These are phyloP conservation scores for Syncephalis fuscata DNA, from an alignment of 371 early-diverging fungal species.

Conservation along the genomic window DNA sequence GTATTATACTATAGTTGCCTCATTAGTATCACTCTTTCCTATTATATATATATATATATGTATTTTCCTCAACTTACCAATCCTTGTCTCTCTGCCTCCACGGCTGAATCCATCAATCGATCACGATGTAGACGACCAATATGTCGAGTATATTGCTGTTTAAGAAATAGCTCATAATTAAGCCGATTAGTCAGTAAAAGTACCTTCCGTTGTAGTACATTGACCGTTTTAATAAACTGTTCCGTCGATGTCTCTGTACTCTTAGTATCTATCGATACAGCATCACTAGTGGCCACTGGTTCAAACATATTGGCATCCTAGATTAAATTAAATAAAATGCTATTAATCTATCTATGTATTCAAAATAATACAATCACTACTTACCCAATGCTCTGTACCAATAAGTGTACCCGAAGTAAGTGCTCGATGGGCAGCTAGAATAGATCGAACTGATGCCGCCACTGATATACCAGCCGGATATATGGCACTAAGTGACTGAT, in stretches of 20 bases:
- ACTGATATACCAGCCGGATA: background rate
- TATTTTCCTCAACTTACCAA: constrained; percentile 19
- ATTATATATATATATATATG: background rate
- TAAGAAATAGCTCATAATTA: constrained; percentile 44
- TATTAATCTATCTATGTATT: background rate
- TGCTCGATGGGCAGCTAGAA: constrained; percentile 23
- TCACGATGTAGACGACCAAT: constrained; percentile 42
- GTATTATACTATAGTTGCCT: constrained; percentile 25
- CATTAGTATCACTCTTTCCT: background rate
- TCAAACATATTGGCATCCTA: background rate
- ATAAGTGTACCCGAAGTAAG: constrained; percentile 26
- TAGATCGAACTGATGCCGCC: constrained; percentile 16
- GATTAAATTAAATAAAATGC: background rate
- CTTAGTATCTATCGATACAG: no score
- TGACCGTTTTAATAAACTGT: background rate
- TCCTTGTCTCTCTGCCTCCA: constrained; percentile 41
- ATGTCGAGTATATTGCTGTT: constrained; percentile 48
- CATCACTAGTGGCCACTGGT: no score
- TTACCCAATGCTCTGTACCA: constrained; percentile 31
- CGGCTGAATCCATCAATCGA: constrained; percentile 38
- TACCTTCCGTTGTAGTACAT: constrained; percentile 34
- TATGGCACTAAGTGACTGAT: constrained; percentile 1
- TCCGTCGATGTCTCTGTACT: no score
- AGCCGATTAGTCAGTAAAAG: constrained; percentile 36
- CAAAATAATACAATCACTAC: background rate